A percentile compares a stretch with the other conserved stretches of the same genome.
phyloP scores from a whole-genome alignment of 164 flowering plant species.

The Annona cherimola region DNA sequence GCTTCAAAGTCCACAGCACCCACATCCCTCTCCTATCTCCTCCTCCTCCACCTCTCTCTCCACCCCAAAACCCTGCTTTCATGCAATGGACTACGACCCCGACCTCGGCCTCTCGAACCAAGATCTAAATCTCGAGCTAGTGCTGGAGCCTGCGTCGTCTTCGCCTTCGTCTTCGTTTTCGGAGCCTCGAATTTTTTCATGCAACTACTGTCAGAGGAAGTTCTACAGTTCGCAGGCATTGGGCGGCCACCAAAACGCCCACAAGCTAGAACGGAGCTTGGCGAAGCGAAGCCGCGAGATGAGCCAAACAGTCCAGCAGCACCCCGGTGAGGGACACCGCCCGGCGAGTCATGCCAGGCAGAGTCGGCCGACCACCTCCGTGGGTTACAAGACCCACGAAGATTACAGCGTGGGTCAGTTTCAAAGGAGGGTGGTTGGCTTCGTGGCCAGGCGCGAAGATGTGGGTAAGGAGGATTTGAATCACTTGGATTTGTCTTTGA shows the following conservation, averaged over 20 bases:
- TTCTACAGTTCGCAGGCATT: constrained; percentile 85
- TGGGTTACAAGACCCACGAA: neutral
- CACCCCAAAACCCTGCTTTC: neutral
- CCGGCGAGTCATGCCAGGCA: neutral
- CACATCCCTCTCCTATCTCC: constrained; percentile 4
- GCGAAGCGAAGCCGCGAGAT: constrained; percentile 67
- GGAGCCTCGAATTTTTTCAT: constrained; percentile 52
- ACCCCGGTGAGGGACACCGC: constrained; percentile 14
- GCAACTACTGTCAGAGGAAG: constrained; percentile 73
- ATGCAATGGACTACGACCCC: constrained; percentile 38
- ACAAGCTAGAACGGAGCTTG: constrained; percentile 67
- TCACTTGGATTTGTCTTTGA: constrained; percentile 8
- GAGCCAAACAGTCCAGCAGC: constrained; percentile 21
- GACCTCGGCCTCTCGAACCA: constrained; percentile 29
- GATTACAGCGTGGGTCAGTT: neutral
- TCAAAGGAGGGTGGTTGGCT: neutral
- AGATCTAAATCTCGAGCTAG: constrained; percentile 38
- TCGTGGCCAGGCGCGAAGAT: neutral
- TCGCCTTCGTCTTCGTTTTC: constrained; percentile 31
- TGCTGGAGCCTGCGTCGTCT: constrained; percentile 38
- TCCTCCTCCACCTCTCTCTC: constrained; percentile 5
- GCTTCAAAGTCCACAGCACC: neutral
- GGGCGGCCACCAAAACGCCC: constrained; percentile 93
- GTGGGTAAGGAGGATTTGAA: constrained; percentile 6
- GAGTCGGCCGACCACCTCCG: neutral